Evolutionary conservation across 1,284 basidiomycete species (phyloP).

Genomic region (Tilletia caries): DNA sequence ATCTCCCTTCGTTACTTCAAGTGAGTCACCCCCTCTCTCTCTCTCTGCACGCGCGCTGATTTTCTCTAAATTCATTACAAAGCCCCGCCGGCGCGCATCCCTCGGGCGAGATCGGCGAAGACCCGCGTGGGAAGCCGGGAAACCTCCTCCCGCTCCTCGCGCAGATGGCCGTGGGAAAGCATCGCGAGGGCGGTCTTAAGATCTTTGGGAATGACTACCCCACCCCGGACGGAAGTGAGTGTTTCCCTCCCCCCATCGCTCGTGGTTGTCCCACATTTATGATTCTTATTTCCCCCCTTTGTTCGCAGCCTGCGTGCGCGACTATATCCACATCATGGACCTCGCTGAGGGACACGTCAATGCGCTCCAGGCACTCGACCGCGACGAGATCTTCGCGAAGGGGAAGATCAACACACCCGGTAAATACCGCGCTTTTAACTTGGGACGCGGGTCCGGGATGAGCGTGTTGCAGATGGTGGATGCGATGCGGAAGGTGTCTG

Average conservation of each 20-base stretch:
- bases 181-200: conserved; percentile 74
- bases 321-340: conserved; percentile 96
- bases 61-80: conserved; percentile 1
- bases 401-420: conserved; percentile 54
- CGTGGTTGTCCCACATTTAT: neutral
- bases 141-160: conserved; percentile 91
- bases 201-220: conserved; percentile 99
- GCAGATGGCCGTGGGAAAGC: conserved; percentile 89
- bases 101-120: conserved; percentile 91
- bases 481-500: conserved; percentile 89
- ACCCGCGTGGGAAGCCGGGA: conserved; percentile 87
- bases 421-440: conserved; percentile 87
- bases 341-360: conserved; percentile 88
- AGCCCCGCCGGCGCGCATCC: conserved; percentile 96
- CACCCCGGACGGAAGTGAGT: conserved; percentile 76
- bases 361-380: conserved; percentile 78
- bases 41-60: neutral
- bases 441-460: conserved; percentile 88
- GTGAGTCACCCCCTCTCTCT: conserved; percentile 58
- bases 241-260: neutral
- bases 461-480: conserved; percentile 90
- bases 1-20: conserved; percentile 95
- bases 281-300: neutral
- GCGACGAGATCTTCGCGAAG: conserved; percentile 60
- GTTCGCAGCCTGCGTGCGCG: conserved; percentile 60